These are phyloP conservation scores for Chaetomium tenue DNA, from an alignment of 495 filamentous ascomycete genomes.

Conservation along the genomic window DNA sequence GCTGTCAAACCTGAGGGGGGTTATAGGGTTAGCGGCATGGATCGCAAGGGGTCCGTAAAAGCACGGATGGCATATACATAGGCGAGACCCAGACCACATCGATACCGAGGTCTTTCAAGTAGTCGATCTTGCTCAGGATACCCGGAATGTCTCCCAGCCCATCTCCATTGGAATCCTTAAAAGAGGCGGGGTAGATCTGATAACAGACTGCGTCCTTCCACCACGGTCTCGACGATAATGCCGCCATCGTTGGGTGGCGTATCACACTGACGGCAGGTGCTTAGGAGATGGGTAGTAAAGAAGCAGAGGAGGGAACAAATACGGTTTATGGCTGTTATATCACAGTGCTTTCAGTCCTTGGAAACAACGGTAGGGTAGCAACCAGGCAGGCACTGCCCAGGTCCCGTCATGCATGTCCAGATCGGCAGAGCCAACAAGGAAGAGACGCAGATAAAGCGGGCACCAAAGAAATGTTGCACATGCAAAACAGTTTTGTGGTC, in stretches of 20 bases:
- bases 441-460: neutral
- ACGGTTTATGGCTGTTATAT: neutral
- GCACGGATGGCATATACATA: constrained; percentile 30
- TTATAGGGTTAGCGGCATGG: neutral
- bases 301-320: neutral
- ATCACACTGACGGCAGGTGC: too few relatives aligned
- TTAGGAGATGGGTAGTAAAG: neutral
- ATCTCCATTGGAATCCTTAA: constrained; percentile 66
- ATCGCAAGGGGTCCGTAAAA: neutral
- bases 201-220: constrained; percentile 56
- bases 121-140: constrained; percentile 65
- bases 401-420: neutral
- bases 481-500: neutral
- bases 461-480: neutral
- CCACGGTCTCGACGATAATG: constrained; percentile 24
- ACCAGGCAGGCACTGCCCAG: neutral
- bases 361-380: neutral
- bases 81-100: constrained; percentile 71
- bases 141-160: constrained; percentile 67
- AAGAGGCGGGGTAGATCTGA: constrained; percentile 69
- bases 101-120: constrained; percentile 61
- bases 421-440: neutral
- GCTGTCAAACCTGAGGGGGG: constrained; percentile 50
- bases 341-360: too few relatives aligned
- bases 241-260: constrained; percentile 11